Conservation (phyloP, 305 asterid species). For the Salvia sclarea region DNA sequence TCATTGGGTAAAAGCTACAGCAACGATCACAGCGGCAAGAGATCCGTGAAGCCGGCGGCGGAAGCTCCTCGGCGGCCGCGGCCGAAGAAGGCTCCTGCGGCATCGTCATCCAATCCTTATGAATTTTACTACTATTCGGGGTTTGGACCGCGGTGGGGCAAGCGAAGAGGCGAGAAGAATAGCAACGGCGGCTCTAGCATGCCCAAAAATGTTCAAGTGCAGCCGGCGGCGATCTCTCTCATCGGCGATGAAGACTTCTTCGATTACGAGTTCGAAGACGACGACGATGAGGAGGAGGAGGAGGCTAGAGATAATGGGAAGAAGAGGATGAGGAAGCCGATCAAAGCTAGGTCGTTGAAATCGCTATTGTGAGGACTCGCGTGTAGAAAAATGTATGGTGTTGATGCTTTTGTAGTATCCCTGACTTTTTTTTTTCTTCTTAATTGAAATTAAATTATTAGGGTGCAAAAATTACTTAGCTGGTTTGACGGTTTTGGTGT, state of each 20-base stretch:
- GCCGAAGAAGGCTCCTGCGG: constrained; percentile 34
- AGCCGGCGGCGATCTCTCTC: not conserved
- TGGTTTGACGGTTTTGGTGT: constrained; percentile 8
- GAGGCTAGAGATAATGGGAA: constrained; percentile 27
- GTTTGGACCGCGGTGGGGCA: constrained; percentile 76
- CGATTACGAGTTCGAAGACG: constrained; percentile 43
- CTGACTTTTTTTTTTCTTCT: not conserved
- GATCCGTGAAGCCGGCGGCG: constrained; percentile 21
- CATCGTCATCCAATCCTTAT: constrained; percentile 38
- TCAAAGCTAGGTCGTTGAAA: constrained; percentile 71
- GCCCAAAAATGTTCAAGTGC: not conserved
- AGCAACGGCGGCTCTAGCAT: not conserved
- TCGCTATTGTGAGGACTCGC: constrained; percentile 49
- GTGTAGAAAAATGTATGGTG: constrained; percentile 25
- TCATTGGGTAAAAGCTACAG: constrained; percentile 35
- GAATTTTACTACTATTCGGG: constrained; percentile 70
- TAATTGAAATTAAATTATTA: not conserved
- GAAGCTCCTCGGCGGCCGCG: constrained; percentile 38
- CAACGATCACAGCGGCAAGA: constrained; percentile 18
- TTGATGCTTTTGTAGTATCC: not conserved
- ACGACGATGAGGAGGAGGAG: constrained; percentile 30
- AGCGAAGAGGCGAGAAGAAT: constrained; percentile 46
- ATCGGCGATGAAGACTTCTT: constrained; percentile 31
- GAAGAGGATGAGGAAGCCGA: constrained; percentile 64
- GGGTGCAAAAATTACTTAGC: constrained; percentile 1